Evolutionary conservation across 495 filamentous ascomycete genomes (phyloP).

Genomic region (Podospora didyma): DNA sequence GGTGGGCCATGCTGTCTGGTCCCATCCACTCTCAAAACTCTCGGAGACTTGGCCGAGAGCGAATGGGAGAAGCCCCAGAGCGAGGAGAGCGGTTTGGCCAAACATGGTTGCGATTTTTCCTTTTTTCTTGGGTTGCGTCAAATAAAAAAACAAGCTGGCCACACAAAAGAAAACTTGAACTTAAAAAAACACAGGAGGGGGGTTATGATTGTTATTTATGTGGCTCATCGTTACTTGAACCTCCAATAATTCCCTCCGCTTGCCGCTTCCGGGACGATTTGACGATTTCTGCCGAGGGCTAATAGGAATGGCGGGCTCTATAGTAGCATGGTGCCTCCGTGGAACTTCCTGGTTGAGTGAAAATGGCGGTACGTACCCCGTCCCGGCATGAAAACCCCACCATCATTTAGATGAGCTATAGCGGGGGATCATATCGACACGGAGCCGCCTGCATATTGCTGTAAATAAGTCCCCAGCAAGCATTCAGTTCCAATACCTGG

Average conservation of each 20-base stretch:
- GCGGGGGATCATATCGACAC: neutral
- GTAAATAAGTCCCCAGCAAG: no score
- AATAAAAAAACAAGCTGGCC: neutral
- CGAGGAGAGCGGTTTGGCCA: slow-evolving; percentile 37
- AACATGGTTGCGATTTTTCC: slow-evolving; percentile 37
- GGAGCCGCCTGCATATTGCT: no score
- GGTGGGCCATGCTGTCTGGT: slow-evolving; percentile 49
- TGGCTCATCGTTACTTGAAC: no score
- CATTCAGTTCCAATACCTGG: no score
- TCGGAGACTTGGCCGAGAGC: slow-evolving; percentile 49
- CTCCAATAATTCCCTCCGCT: no score
- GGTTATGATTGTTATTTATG: no score
- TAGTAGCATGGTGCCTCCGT: no score
- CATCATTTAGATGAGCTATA: neutral
- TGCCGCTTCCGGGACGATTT: no score
- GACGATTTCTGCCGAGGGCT: no score
- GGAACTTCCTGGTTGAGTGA: no score
- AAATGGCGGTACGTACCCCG: neutral
- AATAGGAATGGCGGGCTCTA: no score
- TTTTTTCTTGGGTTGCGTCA: neutral
- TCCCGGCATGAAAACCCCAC: neutral
- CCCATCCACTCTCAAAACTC: slow-evolving; percentile 52
- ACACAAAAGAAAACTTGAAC: neutral
- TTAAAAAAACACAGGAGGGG: no score
- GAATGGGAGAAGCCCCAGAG: slow-evolving; percentile 42